Percentiles rank a stretch among this genome's conserved stretches.
Conservation (phyloP, 208 protist species). For the Crithidia expoeki region DNA sequence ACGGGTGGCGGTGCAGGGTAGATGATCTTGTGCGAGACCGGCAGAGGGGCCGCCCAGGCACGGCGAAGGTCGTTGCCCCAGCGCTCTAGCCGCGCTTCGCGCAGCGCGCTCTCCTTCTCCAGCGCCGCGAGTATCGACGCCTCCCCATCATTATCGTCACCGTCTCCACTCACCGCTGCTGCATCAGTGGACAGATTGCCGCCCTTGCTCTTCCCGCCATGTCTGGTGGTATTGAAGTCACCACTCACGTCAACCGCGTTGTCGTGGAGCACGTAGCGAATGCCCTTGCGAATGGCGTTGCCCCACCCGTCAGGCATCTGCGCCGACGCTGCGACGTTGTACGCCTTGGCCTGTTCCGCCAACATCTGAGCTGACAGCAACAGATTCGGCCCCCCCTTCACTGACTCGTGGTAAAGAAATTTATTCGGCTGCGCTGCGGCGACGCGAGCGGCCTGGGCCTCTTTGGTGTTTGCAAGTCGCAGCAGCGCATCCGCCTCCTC, state of each 20-base stretch:
- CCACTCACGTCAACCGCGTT: neutral
- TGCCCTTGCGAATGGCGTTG: conserved; percentile 21
- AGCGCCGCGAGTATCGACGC: conserved; percentile 44
- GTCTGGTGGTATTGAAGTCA: neutral
- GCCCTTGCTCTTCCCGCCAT: neutral
- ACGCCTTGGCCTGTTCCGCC: conserved; percentile 6
- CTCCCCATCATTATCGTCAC: conserved; percentile 11
- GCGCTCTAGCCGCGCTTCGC: conserved; percentile 47
- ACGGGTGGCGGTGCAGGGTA: conserved; percentile 57
- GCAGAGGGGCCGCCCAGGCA: conserved; percentile 12
- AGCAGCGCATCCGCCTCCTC: conserved; percentile 19
- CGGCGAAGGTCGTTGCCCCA: conserved; percentile 26
- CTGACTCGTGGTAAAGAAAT: neutral
- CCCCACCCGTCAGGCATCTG: conserved; percentile 14
- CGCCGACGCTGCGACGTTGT: neutral
- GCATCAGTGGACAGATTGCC: neutral
- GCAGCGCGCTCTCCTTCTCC: conserved; percentile 38
- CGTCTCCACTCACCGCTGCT: neutral
- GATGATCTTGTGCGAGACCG: conserved; percentile 9
- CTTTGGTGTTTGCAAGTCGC: neutral
- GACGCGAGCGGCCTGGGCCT: conserved; percentile 8
- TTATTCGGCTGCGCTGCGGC: conserved; percentile 12
- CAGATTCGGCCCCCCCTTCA: neutral
- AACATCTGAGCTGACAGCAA: conserved; percentile 5
- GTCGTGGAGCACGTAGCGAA: conserved; percentile 15